Percentiles rank a stretch among this genome's conserved stretches.
Evolutionary conservation across 2,329 filamentous ascomycete species (phyloP).

Genomic region (Verticillium alfalfae): DNA sequence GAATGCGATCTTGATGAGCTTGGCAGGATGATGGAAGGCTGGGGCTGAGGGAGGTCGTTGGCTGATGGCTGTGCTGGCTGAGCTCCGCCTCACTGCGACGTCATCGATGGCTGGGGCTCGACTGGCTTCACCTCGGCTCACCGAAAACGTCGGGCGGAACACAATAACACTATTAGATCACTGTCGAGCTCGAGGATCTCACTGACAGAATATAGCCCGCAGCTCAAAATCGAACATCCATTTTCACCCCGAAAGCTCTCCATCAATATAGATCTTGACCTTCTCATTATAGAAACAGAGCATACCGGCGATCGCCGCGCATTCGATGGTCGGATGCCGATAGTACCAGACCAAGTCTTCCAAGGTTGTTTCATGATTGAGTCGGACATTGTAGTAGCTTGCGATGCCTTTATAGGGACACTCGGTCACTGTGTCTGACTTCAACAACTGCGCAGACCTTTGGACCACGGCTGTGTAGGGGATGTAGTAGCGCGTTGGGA

Average conservation of each 20-base stretch:
- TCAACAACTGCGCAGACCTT: constrained; percentile 3
- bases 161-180: neutral
- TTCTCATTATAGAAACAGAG: constrained; percentile 66
- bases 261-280: constrained; percentile 57
- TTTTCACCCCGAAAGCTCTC: constrained; percentile 21
- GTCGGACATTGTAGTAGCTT: constrained; percentile 52
- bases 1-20: neutral
- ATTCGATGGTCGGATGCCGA: constrained; percentile 49
- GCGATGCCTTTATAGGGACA: constrained; percentile 67
- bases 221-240: too few relatives aligned
- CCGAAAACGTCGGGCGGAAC: neutral
- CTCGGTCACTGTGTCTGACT: constrained; percentile 28
- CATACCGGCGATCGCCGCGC: constrained; percentile 45
- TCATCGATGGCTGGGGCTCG: neutral
- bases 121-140: neutral
- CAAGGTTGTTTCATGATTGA: constrained; percentile 31
- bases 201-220: too few relatives aligned
- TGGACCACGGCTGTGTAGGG: constrained; percentile 44
- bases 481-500: constrained; percentile 56
- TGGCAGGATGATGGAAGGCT: neutral
- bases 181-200: too few relatives aligned
- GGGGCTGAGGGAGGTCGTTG: neutral
- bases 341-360: constrained; percentile 61
- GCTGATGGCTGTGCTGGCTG: neutral
- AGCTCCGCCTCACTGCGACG: neutral